Percentiles rank a stretch among this genome's conserved stretches.
Conservation (phyloP, 306 rosid genomes). For the Castanea mollissima region DNA sequence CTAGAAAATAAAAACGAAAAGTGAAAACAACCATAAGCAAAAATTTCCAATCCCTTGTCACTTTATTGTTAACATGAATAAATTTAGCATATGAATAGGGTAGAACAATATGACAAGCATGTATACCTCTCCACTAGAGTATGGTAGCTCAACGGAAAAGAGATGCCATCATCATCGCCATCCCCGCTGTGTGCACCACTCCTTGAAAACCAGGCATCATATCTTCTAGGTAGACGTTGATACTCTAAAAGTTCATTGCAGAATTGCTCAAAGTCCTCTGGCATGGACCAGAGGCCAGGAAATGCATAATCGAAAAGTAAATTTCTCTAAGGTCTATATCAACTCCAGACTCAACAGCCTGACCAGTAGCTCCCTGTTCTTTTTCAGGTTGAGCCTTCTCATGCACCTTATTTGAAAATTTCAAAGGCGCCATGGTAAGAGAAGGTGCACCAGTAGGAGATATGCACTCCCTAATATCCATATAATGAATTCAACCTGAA, state of each 20-base stretch:
- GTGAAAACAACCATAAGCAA: neutral
- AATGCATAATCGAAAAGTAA: slow-evolving; percentile 77
- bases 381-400: slow-evolving; percentile 40
- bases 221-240: slow-evolving; percentile 84
- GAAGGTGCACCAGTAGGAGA: slow-evolving; percentile 46
- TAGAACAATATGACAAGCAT: neutral
- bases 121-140: slow-evolving; percentile 63
- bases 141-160: slow-evolving; percentile 65
- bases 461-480: slow-evolving; percentile 60
- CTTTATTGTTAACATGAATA: neutral
- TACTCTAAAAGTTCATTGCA: slow-evolving; percentile 71
- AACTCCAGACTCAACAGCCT: slow-evolving; percentile 40
- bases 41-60: neutral
- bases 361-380: slow-evolving; percentile 26
- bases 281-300: slow-evolving; percentile 79
- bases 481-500: slow-evolving; percentile 38
- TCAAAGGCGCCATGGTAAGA: slow-evolving; percentile 37
- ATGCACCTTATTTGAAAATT: slow-evolving; percentile 47
- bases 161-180: slow-evolving; percentile 50
- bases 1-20: neutral
- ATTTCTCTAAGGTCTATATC: slow-evolving; percentile 71
- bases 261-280: slow-evolving; percentile 55
- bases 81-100: neutral
- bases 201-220: slow-evolving; percentile 87
- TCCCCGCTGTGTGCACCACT: slow-evolving; percentile 37